Evolutionary conservation across 2,329 filamentous ascomycete genomes (phyloP).

Genomic region (Beauveria varroae): DNA sequence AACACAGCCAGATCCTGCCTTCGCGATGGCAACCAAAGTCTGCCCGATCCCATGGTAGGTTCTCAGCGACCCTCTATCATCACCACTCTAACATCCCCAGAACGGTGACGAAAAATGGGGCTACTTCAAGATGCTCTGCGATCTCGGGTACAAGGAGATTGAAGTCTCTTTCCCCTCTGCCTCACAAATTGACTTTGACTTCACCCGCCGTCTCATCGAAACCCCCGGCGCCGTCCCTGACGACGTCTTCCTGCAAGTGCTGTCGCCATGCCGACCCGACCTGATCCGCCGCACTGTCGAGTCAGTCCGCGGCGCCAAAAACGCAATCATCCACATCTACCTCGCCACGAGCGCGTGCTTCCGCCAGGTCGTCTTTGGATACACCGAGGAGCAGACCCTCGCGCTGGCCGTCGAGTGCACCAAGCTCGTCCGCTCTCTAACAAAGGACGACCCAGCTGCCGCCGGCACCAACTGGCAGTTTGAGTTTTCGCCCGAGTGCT

Average conservation of each 20-base stretch:
- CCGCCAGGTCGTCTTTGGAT: slow-evolving; percentile 82
- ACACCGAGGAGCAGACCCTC: slow-evolving; percentile 73
- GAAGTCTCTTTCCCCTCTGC: slow-evolving; percentile 94
- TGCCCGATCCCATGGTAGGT: slow-evolving; percentile 85
- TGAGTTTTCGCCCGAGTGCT: slow-evolving; percentile 80
- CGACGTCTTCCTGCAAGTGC: slow-evolving; percentile 86
- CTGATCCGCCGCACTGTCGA: slow-evolving; percentile 86
- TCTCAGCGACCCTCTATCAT: neutral
- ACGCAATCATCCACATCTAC: slow-evolving; percentile 92
- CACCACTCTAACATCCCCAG: slow-evolving; percentile 33
- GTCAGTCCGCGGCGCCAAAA: slow-evolving; percentile 80
- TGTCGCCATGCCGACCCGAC: slow-evolving; percentile 86
- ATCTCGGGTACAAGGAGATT: slow-evolving; percentile 95
- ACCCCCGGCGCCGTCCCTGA: slow-evolving; percentile 77
- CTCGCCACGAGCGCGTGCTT: slow-evolving; percentile 95
- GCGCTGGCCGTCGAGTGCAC: slow-evolving; percentile 80
- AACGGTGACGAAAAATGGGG: slow-evolving; percentile 91
- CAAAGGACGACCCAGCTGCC: slow-evolving; percentile 63
- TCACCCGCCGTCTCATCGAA: slow-evolving; percentile 78
- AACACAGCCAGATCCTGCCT: slow-evolving; percentile 39
- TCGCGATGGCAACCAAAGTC: slow-evolving; percentile 88
- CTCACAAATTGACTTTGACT: slow-evolving; percentile 93
- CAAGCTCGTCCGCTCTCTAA: slow-evolving; percentile 79
- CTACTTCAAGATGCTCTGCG: slow-evolving; percentile 90
- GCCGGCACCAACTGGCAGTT: slow-evolving; percentile 62